phyloP scores from a whole-genome alignment of 2,329 filamentous ascomycete genomes.

The Fusarium brachygibbosum region DNA sequence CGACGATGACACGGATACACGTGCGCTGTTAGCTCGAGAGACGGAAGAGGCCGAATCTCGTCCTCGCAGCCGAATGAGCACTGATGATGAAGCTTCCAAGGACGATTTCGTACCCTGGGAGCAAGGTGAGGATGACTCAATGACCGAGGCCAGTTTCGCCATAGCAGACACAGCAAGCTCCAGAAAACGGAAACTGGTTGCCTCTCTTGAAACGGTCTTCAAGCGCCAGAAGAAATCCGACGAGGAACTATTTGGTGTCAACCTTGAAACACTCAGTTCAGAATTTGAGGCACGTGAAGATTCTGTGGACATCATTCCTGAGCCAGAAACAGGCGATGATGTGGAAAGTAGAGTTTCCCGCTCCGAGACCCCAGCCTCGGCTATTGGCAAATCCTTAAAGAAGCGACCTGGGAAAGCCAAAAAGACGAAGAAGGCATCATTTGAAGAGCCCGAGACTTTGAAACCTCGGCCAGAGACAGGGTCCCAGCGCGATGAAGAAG shows the following conservation, averaged over 20 bases:
- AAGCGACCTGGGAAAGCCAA: conserved; percentile 71
- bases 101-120: conserved; percentile 64
- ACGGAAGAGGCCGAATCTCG: conserved; percentile 90
- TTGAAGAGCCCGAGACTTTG: conserved; percentile 75
- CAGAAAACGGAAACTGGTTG: conserved; percentile 81
- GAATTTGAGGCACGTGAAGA: conserved; percentile 62
- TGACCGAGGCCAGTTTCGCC: conserved; percentile 80
- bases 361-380: conserved; percentile 62
- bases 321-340: conserved; percentile 62
- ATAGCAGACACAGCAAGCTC: conserved; percentile 68
- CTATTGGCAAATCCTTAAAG: conserved; percentile 64
- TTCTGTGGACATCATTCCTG: conserved; percentile 65
- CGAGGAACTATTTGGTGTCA: conserved; percentile 80
- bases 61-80: conserved; percentile 80
- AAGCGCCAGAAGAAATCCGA: conserved; percentile 86
- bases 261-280: conserved; percentile 66
- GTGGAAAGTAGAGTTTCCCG: conserved; percentile 57
- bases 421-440: conserved; percentile 82
- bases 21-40: conserved; percentile 72
- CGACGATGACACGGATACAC: conserved; percentile 80
- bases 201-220: conserved; percentile 74
- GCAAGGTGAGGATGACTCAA: conserved; percentile 71
- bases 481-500: conserved; percentile 56
- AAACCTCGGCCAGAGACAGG: conserved; percentile 67
- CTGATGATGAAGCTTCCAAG: conserved; percentile 68